Evolutionary conservation across 305 asterid genomes (phyloP), one percentile per base, ranked within the genome.

Genomic region (Fraxinus albicans): DNA sequence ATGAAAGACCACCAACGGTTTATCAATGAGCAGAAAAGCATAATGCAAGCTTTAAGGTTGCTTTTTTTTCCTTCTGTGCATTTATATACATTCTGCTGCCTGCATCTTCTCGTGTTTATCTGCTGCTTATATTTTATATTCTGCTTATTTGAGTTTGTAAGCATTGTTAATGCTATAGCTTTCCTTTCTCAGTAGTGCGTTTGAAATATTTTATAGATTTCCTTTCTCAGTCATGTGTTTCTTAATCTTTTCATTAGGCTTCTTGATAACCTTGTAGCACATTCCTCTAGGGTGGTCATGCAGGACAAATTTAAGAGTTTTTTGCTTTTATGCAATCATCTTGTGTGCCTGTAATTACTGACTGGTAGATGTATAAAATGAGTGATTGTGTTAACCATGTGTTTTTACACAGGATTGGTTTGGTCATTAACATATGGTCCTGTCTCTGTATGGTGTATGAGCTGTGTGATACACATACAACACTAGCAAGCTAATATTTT

Each of bases 31-130:
- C 99, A 94, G 84, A 91, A 91, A 87, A 90, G 98, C 89, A 94
- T 96, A 85, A 91, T 96, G 98, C 98, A 93, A 86, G 93, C 98
- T 82, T 89, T 96, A 83, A 93, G 99, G 99, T 96, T 42, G 53
- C 86, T 58, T 84, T 83, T 79, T 79, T 79, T 36, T 36, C 84
- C 81, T 87, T 63, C 83, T 73, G 76, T 70, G 76, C 76, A 10
- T 12, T n/a, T 67, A 17, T 67, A 27, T 69, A 31, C 40, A 2
- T 12, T 70, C 76, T 70, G 38, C 38, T 70, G 76, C 21, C 23
- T 27, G 76, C 19, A 2, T 31, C 23, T 27, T 70, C 38, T 70
- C 2, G 12, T 31, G 76, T 13, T 2, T 70, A 13, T 70, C 21
- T 31, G 76, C 38, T 1, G 38, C 21, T 5, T 31, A 3, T 12